These are phyloP conservation scores for Henckelia pumila DNA, from an alignment of 257 asterid species.

Conservation along the genomic window DNA sequence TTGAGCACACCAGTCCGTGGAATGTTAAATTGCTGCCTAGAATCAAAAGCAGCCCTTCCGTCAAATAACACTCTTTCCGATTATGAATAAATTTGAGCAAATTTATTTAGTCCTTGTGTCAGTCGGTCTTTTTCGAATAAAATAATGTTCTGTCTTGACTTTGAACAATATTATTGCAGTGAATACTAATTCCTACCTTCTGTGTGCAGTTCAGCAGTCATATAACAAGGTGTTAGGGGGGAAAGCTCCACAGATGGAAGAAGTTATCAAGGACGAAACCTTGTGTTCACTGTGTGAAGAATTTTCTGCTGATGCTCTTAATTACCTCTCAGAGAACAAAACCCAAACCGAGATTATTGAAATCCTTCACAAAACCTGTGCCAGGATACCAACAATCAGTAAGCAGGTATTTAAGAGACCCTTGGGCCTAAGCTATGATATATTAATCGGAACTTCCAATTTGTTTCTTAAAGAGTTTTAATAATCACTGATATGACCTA, in stretches of 20 bases:
- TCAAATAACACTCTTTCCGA: neutral
- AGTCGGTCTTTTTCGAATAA: slow-evolving; percentile 16
- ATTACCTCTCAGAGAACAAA: slow-evolving; percentile 60
- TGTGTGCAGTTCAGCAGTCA: slow-evolving; percentile 43
- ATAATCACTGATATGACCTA: neutral
- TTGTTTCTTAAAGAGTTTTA: slow-evolving; percentile 1
- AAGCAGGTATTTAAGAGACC: slow-evolving; percentile 50
- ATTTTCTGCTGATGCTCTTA: slow-evolving; percentile 61
- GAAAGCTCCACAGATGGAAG: slow-evolving; percentile 37
- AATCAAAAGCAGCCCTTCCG: neutral
- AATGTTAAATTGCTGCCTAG: slow-evolving; percentile 18
- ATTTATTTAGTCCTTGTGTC: neutral
- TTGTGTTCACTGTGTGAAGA: slow-evolving; percentile 71
- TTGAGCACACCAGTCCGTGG: neutral
- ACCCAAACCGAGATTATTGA: slow-evolving; percentile 64
- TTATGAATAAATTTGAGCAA: neutral
- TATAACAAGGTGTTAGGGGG: slow-evolving; percentile 31
- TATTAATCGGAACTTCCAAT: neutral
- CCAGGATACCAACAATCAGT: slow-evolving; percentile 57
- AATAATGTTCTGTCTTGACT: neutral
- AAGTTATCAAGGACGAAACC: slow-evolving; percentile 37
- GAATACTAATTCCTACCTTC: slow-evolving; percentile 23
- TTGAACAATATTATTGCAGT: neutral
- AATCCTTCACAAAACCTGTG: slow-evolving; percentile 71
- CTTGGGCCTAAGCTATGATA: neutral